Percentiles rank a stretch among this genome's conserved stretches.
Evolutionary conservation across 2,329 filamentous ascomycete species (phyloP).

Genomic region (Penicillium paneum): DNA sequence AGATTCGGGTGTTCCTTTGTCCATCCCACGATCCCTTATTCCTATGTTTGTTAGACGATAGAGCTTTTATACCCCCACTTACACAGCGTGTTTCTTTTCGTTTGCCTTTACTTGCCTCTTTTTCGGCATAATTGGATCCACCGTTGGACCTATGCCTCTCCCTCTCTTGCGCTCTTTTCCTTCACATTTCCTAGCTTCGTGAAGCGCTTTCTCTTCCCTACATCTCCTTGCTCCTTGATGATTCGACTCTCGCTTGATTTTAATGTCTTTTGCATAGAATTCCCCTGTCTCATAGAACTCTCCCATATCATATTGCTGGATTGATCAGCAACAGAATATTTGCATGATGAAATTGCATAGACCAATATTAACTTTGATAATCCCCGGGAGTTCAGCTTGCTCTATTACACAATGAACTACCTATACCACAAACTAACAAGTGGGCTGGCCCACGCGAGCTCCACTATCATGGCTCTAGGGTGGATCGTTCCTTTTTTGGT

Average conservation of each 20-base stretch:
- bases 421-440: too few relatives aligned
- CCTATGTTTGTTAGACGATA: constrained; percentile 22
- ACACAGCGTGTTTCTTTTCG: constrained; percentile 8
- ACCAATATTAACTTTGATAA: not conserved
- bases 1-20: constrained; percentile 8
- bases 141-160: not conserved
- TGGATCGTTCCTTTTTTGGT: too few relatives aligned
- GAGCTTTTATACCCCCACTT: constrained; percentile 24
- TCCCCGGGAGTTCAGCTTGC: not conserved
- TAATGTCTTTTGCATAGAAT: not conserved
- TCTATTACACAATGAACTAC: too few relatives aligned
- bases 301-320: constrained; percentile 1
- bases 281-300: constrained; percentile 3
- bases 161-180: not conserved
- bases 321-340: constrained; percentile 1
- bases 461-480: too few relatives aligned
- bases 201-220: not conserved
- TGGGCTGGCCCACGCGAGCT: too few relatives aligned
- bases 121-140: not conserved
- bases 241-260: constrained; percentile 7
- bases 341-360: constrained; percentile 7
- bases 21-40: constrained; percentile 12
- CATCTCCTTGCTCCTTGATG: constrained; percentile 8
- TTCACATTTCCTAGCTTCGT: not conserved
- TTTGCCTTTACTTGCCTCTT: not conserved